These are phyloP conservation scores for Podosphaera fusca DNA, from an alignment of 2,329 filamentous ascomycete species.

Conservation along the genomic window DNA sequence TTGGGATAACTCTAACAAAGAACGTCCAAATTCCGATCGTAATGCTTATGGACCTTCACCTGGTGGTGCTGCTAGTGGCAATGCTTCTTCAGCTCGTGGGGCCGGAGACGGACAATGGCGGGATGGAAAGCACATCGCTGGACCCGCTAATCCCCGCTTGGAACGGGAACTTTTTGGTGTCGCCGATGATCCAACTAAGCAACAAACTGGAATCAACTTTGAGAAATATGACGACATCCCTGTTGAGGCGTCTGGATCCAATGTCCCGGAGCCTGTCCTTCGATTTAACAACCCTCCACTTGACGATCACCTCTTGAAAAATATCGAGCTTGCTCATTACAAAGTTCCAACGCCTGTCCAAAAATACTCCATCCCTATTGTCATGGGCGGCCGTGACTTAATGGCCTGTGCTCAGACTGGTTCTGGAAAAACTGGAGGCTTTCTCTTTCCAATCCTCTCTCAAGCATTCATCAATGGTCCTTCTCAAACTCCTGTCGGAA, in stretches of 20 bases:
- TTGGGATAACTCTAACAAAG: slow-evolving; percentile 12
- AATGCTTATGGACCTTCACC: slow-evolving; percentile 28
- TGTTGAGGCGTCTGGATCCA: slow-evolving; percentile 82
- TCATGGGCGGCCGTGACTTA: slow-evolving; percentile 90
- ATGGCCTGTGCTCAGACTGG: slow-evolving; percentile 99
- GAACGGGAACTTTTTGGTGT: slow-evolving; percentile 92
- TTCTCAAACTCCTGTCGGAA: slow-evolving; percentile 37
- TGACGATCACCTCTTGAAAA: slow-evolving; percentile 76
- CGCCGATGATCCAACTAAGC: slow-evolving; percentile 77
- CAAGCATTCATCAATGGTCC: slow-evolving; percentile 86
- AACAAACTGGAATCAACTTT: slow-evolving; percentile 98
- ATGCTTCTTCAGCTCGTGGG: slow-evolving; percentile 33
- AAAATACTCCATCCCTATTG: slow-evolving; percentile 98
- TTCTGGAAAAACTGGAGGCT: slow-evolving; percentile 99
- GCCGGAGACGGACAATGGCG: slow-evolving; percentile 92
- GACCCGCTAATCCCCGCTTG: slow-evolving; percentile 64
- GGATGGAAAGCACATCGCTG: slow-evolving; percentile 88
- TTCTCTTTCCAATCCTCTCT: slow-evolving; percentile 97
- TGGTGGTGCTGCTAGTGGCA: slow-evolving; percentile 19
- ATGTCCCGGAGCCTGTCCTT: slow-evolving; percentile 79
- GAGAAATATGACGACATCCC: slow-evolving; percentile 99
- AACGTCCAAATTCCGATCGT: slow-evolving; percentile 22
- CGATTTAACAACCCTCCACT: slow-evolving; percentile 86
- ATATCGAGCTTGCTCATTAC: slow-evolving; percentile 88
- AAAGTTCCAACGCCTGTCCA: slow-evolving; percentile 91